Evolutionary conservation across 2,329 filamentous ascomycete genomes (phyloP).

Genomic region (Polytolypa hystricis): DNA sequence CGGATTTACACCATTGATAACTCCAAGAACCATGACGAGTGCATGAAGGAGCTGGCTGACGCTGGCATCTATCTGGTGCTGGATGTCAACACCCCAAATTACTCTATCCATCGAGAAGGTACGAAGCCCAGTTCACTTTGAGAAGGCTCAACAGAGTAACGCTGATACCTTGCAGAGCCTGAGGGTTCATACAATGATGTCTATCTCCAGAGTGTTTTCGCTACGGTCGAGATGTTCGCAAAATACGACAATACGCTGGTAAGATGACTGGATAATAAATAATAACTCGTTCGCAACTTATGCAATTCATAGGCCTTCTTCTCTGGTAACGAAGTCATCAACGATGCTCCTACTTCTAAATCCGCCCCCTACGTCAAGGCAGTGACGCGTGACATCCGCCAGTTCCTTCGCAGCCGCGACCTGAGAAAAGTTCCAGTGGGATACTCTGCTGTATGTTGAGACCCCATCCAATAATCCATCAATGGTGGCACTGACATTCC

Average conservation of each 20-base stretch:
- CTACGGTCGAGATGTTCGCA: constrained; percentile 73
- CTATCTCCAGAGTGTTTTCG: constrained; percentile 78
- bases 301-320: constrained; percentile 52
- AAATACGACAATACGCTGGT: constrained; percentile 71
- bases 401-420: constrained; percentile 52
- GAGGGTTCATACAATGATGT: constrained; percentile 69
- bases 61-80: constrained; percentile 87
- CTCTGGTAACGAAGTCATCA: constrained; percentile 72
- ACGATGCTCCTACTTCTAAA: constrained; percentile 53
- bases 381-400: constrained; percentile 63
- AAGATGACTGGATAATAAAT: too few relatives aligned
- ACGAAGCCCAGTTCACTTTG: neutral
- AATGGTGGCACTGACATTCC: neutral
- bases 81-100: constrained; percentile 82
- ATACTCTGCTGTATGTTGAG: constrained; percentile 45
- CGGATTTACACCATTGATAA: constrained; percentile 93
- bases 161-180: constrained; percentile 38
- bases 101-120: constrained; percentile 66
- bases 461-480: neutral
- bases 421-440: constrained; percentile 62
- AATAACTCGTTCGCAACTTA: neutral
- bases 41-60: constrained; percentile 69
- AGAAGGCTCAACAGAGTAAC: neutral
- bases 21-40: constrained; percentile 65
- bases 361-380: constrained; percentile 68